Conservation (phyloP, 345 rosid genomes). For the rapeseed (Brassica napus) region DNA sequence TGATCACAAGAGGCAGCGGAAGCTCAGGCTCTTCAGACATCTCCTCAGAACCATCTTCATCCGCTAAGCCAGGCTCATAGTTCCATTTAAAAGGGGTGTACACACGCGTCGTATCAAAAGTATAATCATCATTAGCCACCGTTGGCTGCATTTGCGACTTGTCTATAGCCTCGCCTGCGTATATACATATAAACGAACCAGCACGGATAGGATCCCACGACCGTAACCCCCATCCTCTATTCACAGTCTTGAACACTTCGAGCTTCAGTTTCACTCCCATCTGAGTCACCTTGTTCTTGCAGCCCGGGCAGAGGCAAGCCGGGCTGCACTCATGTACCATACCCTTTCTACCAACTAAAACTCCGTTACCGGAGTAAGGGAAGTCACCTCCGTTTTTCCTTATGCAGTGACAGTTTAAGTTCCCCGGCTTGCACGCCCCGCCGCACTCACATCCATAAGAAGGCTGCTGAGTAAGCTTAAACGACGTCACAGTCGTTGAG, state of each 20-base stretch:
- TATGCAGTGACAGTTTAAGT: constrained; percentile 67
- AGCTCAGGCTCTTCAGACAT: constrained; percentile 49
- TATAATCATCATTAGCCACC: constrained; percentile 55
- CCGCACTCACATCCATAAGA: constrained; percentile 57
- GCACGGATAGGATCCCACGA: constrained; percentile 93
- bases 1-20: constrained; percentile 64
- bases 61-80: constrained; percentile 45
- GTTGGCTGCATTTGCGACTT: constrained; percentile 28
- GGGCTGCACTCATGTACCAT: constrained; percentile 80
- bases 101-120: constrained; percentile 60
- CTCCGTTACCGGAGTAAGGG: constrained; percentile 63
- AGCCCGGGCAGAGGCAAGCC: constrained; percentile 66
- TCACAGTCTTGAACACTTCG: constrained; percentile 79
- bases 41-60: constrained; percentile 42
- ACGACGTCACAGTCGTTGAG: constrained; percentile 51
- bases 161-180: constrained; percentile 82
- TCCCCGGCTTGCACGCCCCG: constrained; percentile 63
- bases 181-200: constrained; percentile 82
- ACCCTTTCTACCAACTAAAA: constrained; percentile 61
- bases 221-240: constrained; percentile 87
- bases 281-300: constrained; percentile 75
- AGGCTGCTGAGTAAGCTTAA: constrained; percentile 47
- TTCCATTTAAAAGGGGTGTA: constrained; percentile 59
- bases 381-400: constrained; percentile 65
- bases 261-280: constrained; percentile 60